Conservation (phyloP, 164 flowering plant species). For the Piper betle region DNA sequence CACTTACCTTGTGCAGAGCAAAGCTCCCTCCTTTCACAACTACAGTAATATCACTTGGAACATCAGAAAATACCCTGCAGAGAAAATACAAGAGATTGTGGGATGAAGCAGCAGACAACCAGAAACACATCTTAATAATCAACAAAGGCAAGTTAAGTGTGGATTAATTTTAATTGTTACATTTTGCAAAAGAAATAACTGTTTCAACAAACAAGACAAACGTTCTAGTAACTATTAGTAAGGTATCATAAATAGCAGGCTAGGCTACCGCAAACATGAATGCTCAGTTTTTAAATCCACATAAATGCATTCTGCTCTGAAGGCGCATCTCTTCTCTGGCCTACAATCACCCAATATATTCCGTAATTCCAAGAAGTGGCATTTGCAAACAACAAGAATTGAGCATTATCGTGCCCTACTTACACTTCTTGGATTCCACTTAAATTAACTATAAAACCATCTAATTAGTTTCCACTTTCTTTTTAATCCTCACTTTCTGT, state of each 20-base stretch:
- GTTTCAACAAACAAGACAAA: too few species aligned
- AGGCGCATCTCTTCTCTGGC: not conserved
- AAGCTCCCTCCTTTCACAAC: conserved; percentile 51
- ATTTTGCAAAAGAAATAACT: not conserved
- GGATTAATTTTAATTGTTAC: not conserved
- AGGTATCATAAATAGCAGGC: not conserved
- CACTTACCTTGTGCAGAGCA: conserved; percentile 59
- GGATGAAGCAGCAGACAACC: not conserved
- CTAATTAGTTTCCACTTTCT: too few species aligned
- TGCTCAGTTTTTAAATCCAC: not conserved
- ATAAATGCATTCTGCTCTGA: not conserved
- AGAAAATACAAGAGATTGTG: conserved; percentile 2
- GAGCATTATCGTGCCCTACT: not conserved
- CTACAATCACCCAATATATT: not conserved
- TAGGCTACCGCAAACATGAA: not conserved
- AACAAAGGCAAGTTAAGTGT: not conserved
- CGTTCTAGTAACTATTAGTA: not conserved
- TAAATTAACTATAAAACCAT: too few species aligned
- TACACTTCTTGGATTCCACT: too few species aligned
- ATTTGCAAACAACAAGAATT: too few species aligned
- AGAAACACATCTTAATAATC: too few species aligned
- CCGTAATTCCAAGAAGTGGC: not conserved
- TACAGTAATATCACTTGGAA: conserved; percentile 74
- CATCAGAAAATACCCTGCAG: conserved; percentile 68
- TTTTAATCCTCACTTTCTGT: too few species aligned